These are phyloP conservation scores for Chrysopogon serrulatus DNA, from an alignment of 176 grass and related monocot species.

Conservation along the genomic window DNA sequence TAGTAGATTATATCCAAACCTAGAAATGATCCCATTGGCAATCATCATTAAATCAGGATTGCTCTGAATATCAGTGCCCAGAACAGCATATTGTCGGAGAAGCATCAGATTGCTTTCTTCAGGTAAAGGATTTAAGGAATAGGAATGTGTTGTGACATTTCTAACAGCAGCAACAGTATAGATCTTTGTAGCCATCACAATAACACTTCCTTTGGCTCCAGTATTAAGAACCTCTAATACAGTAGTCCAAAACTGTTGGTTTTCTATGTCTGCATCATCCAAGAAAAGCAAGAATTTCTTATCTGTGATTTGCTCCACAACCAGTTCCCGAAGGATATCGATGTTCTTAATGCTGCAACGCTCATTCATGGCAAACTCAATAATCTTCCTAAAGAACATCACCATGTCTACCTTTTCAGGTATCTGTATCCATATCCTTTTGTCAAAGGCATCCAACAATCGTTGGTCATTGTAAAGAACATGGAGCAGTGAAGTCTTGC, in stretches of 20 bases:
- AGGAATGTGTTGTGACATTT: not conserved
- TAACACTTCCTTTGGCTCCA: not conserved
- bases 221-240: not conserved
- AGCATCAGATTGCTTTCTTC: not conserved
- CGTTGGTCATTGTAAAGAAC: slow-evolving; percentile 16
- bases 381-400: not conserved
- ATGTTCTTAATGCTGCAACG: not conserved
- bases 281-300: slow-evolving; percentile 23
- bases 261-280: slow-evolving; percentile 23
- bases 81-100: not conserved
- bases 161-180: not conserved
- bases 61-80: not conserved
- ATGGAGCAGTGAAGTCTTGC: slow-evolving; percentile 25
- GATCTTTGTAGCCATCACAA: slow-evolving; percentile 8
- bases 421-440: slow-evolving; percentile 13
- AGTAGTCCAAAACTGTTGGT: not conserved
- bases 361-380: not conserved
- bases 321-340: not conserved
- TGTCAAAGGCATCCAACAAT: slow-evolving; percentile 7
- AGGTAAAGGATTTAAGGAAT: slow-evolving; percentile 13
- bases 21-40: not conserved
- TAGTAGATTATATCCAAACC: not conserved
- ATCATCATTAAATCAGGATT: not conserved
- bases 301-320: not conserved
- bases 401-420: not conserved